These are phyloP conservation scores for Trapa bicornis DNA, from an alignment of 345 rosid species.

Conservation along the genomic window DNA sequence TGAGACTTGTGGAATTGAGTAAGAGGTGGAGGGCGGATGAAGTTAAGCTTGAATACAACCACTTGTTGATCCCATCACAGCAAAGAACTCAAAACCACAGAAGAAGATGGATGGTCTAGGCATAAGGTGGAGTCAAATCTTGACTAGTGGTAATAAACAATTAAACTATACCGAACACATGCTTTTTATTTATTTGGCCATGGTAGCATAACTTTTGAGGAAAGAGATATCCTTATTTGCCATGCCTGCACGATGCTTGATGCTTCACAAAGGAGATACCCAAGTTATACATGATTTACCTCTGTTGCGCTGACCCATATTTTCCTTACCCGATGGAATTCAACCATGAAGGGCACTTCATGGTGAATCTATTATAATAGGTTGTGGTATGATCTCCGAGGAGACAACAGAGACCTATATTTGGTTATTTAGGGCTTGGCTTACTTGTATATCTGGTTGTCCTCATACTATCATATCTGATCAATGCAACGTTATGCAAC, in stretches of 20 bases:
- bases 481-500: conserved; percentile 50
- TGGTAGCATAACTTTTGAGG: conserved; percentile 31
- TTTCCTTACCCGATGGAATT: conserved; percentile 79
- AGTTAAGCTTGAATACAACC: conserved; percentile 69
- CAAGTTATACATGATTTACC: conserved; percentile 41
- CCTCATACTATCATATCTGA: conserved; percentile 60
- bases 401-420: conserved; percentile 46
- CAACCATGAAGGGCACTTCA: conserved; percentile 51
- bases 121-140: conserved; percentile 34
- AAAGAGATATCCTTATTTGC: conserved; percentile 24
- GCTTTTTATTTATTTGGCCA: conserved; percentile 28
- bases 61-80: conserved; percentile 50
- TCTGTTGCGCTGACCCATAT: conserved; percentile 52
- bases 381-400: conserved; percentile 58
- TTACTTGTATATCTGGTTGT: conserved; percentile 56
- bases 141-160: conserved; percentile 51
- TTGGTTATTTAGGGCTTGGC: conserved; percentile 84
- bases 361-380: conserved; percentile 47
- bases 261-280: conserved; percentile 44
- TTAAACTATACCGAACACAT: conserved; percentile 54
- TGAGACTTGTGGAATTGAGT: conserved; percentile 47
- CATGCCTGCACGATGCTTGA: conserved; percentile 28
- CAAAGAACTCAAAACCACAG: conserved; percentile 54
- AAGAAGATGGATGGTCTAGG: conserved; percentile 53
- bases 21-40: conserved; percentile 72